Conservation (phyloP, 2,329 filamentous ascomycete genomes). For the Penicillium olsonii region DNA sequence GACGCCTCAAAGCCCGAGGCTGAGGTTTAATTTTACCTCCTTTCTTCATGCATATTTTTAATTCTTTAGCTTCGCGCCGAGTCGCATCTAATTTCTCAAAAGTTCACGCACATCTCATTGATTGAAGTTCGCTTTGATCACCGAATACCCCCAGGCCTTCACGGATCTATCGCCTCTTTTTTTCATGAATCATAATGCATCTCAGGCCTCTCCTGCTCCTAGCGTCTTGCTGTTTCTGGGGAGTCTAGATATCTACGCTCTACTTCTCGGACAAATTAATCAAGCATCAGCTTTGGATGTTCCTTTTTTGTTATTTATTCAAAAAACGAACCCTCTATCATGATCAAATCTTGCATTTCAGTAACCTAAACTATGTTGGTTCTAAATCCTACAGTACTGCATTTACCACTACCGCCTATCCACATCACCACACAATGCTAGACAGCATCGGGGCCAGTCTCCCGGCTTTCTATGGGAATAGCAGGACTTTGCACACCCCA, state of each 20-base stretch:
- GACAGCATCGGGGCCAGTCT: neutral
- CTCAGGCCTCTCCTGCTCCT: neutral
- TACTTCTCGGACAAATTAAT: no score
- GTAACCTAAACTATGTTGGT: no score
- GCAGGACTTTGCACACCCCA: constrained; percentile 26
- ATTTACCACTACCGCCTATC: neutral
- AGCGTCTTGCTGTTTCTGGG: neutral
- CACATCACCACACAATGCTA: neutral
- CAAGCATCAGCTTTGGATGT: no score
- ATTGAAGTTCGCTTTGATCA: neutral
- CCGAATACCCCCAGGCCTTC: neutral
- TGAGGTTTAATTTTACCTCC: constrained; percentile 12
- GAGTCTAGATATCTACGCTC: no score
- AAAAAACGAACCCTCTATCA: no score
- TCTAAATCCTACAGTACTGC: neutral
- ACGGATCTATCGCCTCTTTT: neutral
- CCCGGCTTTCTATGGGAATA: neutral
- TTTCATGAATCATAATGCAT: neutral
- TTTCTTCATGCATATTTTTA: neutral
- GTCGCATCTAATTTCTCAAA: neutral
- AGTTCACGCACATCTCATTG: neutral
- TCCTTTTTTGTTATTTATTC: no score
- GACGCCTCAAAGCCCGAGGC: constrained; percentile 66
- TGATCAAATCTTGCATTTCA: no score
- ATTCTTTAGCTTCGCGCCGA: neutral